phyloP scores from a whole-genome alignment of 2,329 filamentous ascomycete species.

The Dactylella cylindrospora region DNA sequence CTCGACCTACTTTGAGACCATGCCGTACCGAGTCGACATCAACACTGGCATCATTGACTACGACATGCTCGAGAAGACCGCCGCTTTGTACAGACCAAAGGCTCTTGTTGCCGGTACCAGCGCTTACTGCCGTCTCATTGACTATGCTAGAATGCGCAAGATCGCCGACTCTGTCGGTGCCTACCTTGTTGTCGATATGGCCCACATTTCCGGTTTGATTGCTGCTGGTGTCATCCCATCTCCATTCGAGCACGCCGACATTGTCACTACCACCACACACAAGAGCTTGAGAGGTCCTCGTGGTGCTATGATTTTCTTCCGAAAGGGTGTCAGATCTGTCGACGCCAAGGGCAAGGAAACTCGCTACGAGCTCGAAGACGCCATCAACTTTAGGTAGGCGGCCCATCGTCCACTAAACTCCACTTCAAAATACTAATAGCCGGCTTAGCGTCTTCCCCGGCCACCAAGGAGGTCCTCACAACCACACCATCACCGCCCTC shows the following conservation, averaged over 20 bases:
- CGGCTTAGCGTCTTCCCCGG: constrained; percentile 80
- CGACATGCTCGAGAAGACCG: constrained; percentile 85
- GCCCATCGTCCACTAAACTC: not conserved
- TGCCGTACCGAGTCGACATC: constrained; percentile 88
- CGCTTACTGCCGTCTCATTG: constrained; percentile 96
- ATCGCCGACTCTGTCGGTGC: constrained; percentile 91
- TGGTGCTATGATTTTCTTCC: constrained; percentile 99
- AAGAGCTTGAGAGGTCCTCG: constrained; percentile 97
- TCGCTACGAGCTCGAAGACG: constrained; percentile 88
- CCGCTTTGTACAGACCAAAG: constrained; percentile 90
- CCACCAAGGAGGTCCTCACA: constrained; percentile 97
- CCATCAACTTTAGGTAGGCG: constrained; percentile 79
- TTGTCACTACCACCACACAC: constrained; percentile 98
- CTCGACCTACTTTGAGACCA: constrained; percentile 98
- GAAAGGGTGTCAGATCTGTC: constrained; percentile 87
- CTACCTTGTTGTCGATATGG: constrained; percentile 97
- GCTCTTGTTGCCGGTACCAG: constrained; percentile 94
- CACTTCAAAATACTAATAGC: not conserved
- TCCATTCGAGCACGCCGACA: constrained; percentile 87
- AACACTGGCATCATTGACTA: constrained; percentile 97
- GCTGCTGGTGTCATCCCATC: constrained; percentile 90
- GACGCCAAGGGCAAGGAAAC: constrained; percentile 90
- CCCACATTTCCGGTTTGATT: constrained; percentile 95
- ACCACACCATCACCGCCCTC: constrained; percentile 98
- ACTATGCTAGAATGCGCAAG: constrained; percentile 93